Evolutionary conservation across 805 yeast species (phyloP).

Genomic region (Lachancea dasiensis): DNA sequence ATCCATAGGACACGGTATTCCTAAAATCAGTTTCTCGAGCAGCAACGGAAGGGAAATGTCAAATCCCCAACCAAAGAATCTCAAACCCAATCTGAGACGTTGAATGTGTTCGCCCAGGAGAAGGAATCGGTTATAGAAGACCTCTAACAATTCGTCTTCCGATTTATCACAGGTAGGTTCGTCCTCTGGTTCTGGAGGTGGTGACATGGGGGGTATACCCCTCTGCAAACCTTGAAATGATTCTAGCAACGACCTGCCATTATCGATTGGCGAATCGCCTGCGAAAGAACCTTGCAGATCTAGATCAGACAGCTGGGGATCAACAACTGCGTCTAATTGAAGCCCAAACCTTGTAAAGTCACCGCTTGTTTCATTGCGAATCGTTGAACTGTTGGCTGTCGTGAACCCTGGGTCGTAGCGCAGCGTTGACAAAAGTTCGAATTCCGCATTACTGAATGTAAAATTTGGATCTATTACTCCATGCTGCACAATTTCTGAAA

Average conservation of each 20-base stretch:
- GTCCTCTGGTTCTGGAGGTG: constrained; percentile 16
- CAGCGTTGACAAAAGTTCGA: constrained; percentile 62
- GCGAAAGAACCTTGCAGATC: neutral
- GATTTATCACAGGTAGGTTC: neutral
- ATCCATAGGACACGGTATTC: constrained; percentile 23
- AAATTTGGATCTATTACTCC: constrained; percentile 18
- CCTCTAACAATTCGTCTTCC: constrained; percentile 10
- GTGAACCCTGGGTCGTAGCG: constrained; percentile 63
- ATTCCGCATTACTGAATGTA: constrained; percentile 26
- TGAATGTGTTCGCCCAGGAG: constrained; percentile 58
- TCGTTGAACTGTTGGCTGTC: neutral
- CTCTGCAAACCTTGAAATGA: neutral
- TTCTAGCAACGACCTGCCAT: neutral
- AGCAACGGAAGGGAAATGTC: constrained; percentile 40
- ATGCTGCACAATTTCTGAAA: constrained; percentile 16
- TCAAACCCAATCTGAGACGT: constrained; percentile 49
- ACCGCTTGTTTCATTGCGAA: neutral
- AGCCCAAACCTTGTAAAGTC: neutral
- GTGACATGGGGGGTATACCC: constrained; percentile 10
- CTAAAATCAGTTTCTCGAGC: constrained; percentile 36
- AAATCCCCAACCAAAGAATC: constrained; percentile 47
- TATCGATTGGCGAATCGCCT: neutral
- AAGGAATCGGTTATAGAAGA: constrained; percentile 41
- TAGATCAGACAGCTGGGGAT: constrained; percentile 2
- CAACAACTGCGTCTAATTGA: neutral